phyloP scores from a whole-genome alignment of 2,329 filamentous ascomycete species.

The Reticulascus tulasneorum region DNA sequence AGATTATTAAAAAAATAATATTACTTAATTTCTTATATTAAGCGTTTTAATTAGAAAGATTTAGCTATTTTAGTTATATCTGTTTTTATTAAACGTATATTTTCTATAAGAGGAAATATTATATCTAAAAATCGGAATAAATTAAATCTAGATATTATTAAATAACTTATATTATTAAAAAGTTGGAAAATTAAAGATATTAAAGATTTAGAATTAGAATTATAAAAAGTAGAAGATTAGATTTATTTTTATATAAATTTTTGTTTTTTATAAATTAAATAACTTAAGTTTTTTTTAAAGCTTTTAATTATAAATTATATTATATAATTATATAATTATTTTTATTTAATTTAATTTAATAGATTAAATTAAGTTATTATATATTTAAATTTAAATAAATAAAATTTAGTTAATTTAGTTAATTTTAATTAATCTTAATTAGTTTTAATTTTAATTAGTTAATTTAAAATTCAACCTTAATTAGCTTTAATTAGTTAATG shows the following conservation, averaged over 20 bases:
- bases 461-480: too few species aligned
- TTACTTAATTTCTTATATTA: conserved; percentile 2
- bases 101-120: conserved; percentile 1
- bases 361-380: background rate
- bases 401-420: background rate
- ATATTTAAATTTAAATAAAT: background rate
- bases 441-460: too few species aligned
- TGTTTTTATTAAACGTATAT: conserved; percentile 1
- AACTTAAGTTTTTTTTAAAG: background rate
- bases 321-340: background rate
- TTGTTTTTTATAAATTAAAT: background rate
- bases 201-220: background rate
- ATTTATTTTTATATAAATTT: background rate
- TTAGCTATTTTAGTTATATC: background rate
- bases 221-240: background rate
- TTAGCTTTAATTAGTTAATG: too few species aligned
- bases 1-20: background rate
- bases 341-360: background rate
- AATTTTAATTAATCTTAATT: too few species aligned
- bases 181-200: conserved; percentile 3
- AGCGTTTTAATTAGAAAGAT: background rate
- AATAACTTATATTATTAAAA: conserved; percentile 1
- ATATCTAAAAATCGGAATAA: background rate
- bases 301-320: too few species aligned
- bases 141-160: background rate